Base-by-base conservation (phyloP, 73 alveolate species). In the Halteria grandinella region DNA sequence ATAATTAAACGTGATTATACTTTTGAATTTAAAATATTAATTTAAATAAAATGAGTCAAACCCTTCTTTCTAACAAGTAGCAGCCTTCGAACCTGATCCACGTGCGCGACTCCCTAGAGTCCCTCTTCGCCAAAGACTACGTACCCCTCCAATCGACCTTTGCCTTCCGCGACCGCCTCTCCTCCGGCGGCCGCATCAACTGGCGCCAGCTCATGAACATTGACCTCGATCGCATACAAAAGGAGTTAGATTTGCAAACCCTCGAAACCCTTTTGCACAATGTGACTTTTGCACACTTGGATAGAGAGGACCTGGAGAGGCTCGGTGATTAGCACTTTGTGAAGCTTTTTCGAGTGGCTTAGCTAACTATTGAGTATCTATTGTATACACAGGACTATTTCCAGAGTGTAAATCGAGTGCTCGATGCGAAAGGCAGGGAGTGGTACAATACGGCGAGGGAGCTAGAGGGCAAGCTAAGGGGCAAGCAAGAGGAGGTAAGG, bases 251-350 rank as follows among this genome's bases (percentile, higher is more conserved):
- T 66, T 45, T 66, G 28, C 43, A 66, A 32, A 0, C 51, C 3
- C 28, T 66, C 4, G 80, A 66, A 28, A 4, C 52, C 1, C 58
- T 66, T 4, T 43, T 66, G 20, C 41, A 54, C 20, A 73, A 73
- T 39, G 23, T 73, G 2, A 73, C 85, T 15, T 73, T 34, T 36
- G 47, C 75, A 3, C n/a, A 73, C 17, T 28, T 73, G 18, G 85
- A 73, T 36, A 51, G 75, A 55, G 85, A 73, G n/a, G 85, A 73
- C 37, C 54, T 73, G 34, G 74, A 48, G 34, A 12, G 74, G 12
- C 33, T 73, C 1, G 74, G 74, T 6, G 85, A 73, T 36, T 25
- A 45, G 1, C 63, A 53, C 37, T 73, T 48, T 51, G 55, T 53
- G 4, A 73, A 73, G 41, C 23, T 73, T 41, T 54, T 73, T 24